Evolutionary conservation across 2,329 filamentous ascomycete genomes (phyloP), one percentile per base, ranked within the genome.

Genomic region (Grosmannia clavigera): DNA sequence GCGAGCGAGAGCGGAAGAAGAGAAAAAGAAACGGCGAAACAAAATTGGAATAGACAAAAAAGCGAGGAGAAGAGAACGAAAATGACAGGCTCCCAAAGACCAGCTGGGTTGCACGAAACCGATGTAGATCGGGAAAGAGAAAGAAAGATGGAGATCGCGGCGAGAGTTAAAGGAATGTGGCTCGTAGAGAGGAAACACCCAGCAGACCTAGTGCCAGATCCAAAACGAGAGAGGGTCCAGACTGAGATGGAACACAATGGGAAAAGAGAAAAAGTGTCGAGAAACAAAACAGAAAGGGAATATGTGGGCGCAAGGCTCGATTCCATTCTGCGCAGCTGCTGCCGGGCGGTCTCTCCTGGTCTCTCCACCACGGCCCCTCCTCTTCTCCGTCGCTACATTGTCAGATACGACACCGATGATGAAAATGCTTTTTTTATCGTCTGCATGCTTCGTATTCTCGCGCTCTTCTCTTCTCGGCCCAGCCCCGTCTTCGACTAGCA

Each of bases 101-200:
- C 57, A 58, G 50, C 33, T 54, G 50, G 50, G 35, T 29, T 40
- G 35, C 19, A 27, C 46, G 7, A 29, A 46, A 46, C 29, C n/a
- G 29, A 52, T n/a, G 19, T 22, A 22, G 52, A 33, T 31, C 25
- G 25, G 11, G 16, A 56, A 35, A 40, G 29, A 61, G 55, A 54
- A 55, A 58, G 65, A 62, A 52, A 62, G 53, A 55, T 6, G 64
- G 60, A 65, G 52, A 62, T 59, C 58, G 50, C 27, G 58, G 61
- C 58, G 60, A 60, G 60, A 55, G 25, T 25, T 25, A 27, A 38
- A 55, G 27, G 55, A 33, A 48, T 35, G 10, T 10, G 52, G 31
- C 31, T 33, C 31, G 29, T 22, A n/a, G 14, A 54, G 16, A 54
- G 19, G 33, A 55, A 55, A 35, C 53, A 22, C 14, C n/a, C 53